These are phyloP conservation scores for Calocera viscosa DNA, from an alignment of 768 basidiomycete species.

Conservation along the genomic window DNA sequence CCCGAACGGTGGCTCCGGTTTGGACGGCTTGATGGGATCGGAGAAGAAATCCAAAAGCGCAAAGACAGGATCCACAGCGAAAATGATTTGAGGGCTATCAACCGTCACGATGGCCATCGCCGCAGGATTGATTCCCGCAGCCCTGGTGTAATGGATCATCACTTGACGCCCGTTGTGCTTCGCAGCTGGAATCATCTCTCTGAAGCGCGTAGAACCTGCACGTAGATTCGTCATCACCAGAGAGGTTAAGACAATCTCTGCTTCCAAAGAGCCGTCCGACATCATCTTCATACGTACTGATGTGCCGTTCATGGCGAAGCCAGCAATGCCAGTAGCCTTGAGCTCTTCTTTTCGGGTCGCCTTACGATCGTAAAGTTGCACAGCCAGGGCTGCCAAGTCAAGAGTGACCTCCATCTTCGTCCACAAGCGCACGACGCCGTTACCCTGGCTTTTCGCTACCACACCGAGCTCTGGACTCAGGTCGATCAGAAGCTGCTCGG, in stretches of 20 bases:
- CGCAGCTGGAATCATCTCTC: slow-evolving; percentile 89
- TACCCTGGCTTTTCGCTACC: slow-evolving; percentile 20
- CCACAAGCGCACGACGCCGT: slow-evolving; percentile 38
- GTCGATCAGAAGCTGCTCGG: slow-evolving; percentile 21
- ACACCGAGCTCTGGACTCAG: slow-evolving; percentile 29
- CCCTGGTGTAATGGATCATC: slow-evolving; percentile 77
- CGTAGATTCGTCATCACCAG: slow-evolving; percentile 85
- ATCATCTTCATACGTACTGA: slow-evolving; percentile 68
- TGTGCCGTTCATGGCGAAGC: slow-evolving; percentile 71
- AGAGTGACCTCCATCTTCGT: slow-evolving; percentile 63
- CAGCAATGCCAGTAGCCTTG: slow-evolving; percentile 67
- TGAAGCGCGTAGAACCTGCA: slow-evolving; percentile 68
- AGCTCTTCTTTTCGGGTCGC: slow-evolving; percentile 48
- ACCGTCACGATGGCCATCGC: slow-evolving; percentile 74
- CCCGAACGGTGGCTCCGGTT: slow-evolving; percentile 13
- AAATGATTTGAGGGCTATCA: slow-evolving; percentile 85
- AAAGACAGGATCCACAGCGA: slow-evolving; percentile 83
- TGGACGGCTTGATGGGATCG: slow-evolving; percentile 34
- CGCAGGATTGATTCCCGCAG: slow-evolving; percentile 39
- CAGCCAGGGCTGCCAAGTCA: slow-evolving; percentile 53
- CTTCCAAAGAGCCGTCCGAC: slow-evolving; percentile 72
- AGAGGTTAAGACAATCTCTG: slow-evolving; percentile 77
- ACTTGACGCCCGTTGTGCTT: slow-evolving; percentile 78
- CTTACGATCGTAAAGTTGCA: slow-evolving; percentile 70
- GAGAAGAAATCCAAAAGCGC: slow-evolving; percentile 77